Base-by-base conservation (phyloP, 2,329 filamentous ascomycete species). In the Seiridium cupressi region DNA sequence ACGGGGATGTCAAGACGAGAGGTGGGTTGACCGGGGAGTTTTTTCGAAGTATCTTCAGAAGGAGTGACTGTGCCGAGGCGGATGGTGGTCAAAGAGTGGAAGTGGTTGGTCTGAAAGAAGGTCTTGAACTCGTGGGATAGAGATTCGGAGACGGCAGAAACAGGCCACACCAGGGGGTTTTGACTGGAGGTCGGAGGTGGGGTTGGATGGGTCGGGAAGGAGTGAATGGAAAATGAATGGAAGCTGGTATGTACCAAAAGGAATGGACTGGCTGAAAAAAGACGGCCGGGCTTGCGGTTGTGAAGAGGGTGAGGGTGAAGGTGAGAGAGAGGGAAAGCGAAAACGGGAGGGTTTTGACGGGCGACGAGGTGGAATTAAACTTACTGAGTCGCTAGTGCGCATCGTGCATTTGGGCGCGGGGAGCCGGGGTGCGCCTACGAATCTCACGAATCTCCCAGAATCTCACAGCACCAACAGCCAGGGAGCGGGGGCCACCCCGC, bases 191-290 rank as follows among this genome's bases (percentile, higher is more conserved):
- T 55, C 44, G 55, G 42, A 26, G 55, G 42, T 57, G 40, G 42
- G 44, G 47, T 9, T 58, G 62, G 57, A 58, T 62, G 55, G 61
- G 61, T 49, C 63, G 60, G 64, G 54, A 64, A 60, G 65, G 64
- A 67, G 60, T 53, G 60, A 66, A 62, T 57, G 54, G 51, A 26
- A 32, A 47, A 47, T 38, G 55, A 38, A 31, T 49, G 47, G 18
- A 35, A 44, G 57, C 36, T 55, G 36, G 36, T 11, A 35, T 44
- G 51, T 55, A 53, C 49, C 56, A 31, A 51, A 59, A 51, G 48
- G 55, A 51, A 58, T 40, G 46, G 55, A 58, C 54, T 57, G 54
- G 54, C 54, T 47, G 55, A 58, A 58, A 59, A 32, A 53, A 59
- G 46, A 44, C 38, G 48, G 57, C 48, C 57, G 48, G n/a, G 48